Evolutionary conservation across 78 protist species (phyloP).

Genomic region (Monosiga brevicollis): DNA sequence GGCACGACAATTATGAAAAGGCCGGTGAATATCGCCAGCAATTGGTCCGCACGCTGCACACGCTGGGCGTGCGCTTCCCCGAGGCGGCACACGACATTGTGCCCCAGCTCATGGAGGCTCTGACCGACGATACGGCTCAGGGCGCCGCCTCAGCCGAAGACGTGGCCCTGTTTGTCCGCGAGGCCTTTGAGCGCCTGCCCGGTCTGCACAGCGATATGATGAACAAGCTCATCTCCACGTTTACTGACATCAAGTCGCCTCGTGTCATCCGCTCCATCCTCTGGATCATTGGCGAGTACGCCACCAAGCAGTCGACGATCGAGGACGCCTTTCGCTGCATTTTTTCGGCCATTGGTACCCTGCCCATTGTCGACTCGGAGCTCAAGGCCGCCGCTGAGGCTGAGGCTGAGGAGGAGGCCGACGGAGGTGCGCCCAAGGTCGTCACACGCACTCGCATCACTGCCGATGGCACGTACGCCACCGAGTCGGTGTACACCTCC

Average conservation of each 20-base stretch:
- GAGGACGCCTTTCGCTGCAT: conserved; percentile 6
- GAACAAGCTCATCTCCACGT: conserved; percentile 34
- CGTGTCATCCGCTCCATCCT: conserved; percentile 66
- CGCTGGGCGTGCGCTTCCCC: conserved; percentile 76
- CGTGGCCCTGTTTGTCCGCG: conserved; percentile 63
- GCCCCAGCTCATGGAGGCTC: conserved; percentile 73
- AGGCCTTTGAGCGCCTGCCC: conserved; percentile 66
- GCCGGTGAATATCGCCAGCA: conserved; percentile 58
- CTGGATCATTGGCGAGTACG: conserved; percentile 77
- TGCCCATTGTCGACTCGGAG: conserved; percentile 23
- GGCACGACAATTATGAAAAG: conserved; percentile 11
- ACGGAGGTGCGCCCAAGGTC: not conserved
- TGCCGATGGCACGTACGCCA: conserved; percentile 43
- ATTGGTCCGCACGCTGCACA: conserved; percentile 76
- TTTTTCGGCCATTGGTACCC: not conserved
- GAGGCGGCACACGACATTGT: conserved; percentile 75
- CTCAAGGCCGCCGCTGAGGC: conserved; percentile 13
- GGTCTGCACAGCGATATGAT: conserved; percentile 48
- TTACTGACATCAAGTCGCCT: conserved; percentile 34
- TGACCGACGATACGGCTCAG: conserved; percentile 39
- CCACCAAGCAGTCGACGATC: conserved; percentile 43
- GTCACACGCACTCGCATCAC: not conserved
- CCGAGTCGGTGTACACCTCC: conserved; percentile 18
- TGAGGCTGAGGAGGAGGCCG: conserved; percentile 22
- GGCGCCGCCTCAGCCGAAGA: conserved; percentile 52